Percentiles rank a stretch among this genome's conserved stretches.
phyloP scores from a whole-genome alignment of 1,139 yeast species.

The Taiozyma sp. region DNA sequence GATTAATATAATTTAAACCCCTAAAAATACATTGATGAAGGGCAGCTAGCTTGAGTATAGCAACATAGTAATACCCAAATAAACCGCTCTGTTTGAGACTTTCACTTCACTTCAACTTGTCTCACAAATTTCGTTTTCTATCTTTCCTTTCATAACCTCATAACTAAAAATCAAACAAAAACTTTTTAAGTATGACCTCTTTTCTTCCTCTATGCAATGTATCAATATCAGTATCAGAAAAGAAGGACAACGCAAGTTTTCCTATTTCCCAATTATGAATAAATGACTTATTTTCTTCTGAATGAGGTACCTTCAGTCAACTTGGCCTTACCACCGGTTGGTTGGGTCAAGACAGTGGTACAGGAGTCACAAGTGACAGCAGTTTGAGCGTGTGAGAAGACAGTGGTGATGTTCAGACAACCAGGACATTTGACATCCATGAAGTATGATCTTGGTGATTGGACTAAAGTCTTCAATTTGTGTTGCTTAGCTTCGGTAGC shows the following conservation, averaged over 20 bases:
- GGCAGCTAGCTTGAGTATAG: neutral
- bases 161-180: neutral
- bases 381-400: conserved; percentile 99
- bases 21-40: neutral
- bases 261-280: neutral
- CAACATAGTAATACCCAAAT: neutral
- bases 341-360: conserved; percentile 97
- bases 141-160: neutral
- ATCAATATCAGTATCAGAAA: neutral
- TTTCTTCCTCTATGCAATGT: neutral
- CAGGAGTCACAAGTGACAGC: conserved; percentile 99
- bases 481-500: conserved; percentile 95
- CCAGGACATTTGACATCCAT: conserved; percentile 99
- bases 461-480: conserved; percentile 96
- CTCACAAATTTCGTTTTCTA: neutral
- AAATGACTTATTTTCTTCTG: conserved; percentile 88
- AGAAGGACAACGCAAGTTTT: neutral
- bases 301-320: conserved; percentile 98
- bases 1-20: neutral
- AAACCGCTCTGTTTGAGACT: neutral
- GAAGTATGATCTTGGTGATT: conserved; percentile 97
- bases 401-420: conserved; percentile 97
- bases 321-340: conserved; percentile 99
- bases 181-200: neutral
- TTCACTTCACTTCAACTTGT: neutral